Evolutionary conservation across 2,329 filamentous ascomycete genomes (phyloP).

Genomic region (Cladorrhinum sp.): DNA sequence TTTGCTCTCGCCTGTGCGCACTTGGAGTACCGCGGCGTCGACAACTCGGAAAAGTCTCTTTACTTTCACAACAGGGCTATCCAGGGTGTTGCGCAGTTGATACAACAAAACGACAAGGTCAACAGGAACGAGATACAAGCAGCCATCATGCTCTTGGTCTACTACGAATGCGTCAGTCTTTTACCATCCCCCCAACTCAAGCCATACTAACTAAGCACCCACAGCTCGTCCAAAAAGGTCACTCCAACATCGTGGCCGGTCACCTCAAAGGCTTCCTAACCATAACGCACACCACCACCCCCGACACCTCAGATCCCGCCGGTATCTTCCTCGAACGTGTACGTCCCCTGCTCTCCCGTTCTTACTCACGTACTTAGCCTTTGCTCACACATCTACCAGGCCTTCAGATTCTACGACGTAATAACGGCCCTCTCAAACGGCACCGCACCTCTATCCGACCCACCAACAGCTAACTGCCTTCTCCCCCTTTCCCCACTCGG

Average conservation of each 20-base stretch:
- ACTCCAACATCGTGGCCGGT: conserved; percentile 57
- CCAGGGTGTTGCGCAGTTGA: conserved; percentile 54
- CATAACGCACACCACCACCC: conserved; percentile 51
- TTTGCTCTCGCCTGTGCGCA: conserved; percentile 83
- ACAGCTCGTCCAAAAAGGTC: conserved; percentile 59
- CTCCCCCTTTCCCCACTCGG: conserved; percentile 47
- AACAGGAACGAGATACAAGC: conserved; percentile 58
- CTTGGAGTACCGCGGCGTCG: conserved; percentile 62
- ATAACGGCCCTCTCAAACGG: conserved; percentile 61
- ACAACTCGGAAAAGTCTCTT: conserved; percentile 53
- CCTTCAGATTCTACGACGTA: conserved; percentile 64
- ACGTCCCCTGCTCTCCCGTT: conserved; percentile 23
- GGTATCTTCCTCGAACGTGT: conserved; percentile 59
- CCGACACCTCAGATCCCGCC: conserved; percentile 46
- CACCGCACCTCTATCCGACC: conserved; percentile 52
- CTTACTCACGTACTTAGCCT: neutral
- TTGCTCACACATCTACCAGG: conserved; percentile 36
- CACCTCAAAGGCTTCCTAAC: conserved; percentile 61
- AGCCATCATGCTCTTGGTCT: conserved; percentile 59
- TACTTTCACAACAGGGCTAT: conserved; percentile 60
- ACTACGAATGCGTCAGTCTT: conserved; percentile 59
- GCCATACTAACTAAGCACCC: neutral
- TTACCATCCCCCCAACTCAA: neutral
- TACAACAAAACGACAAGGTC: conserved; percentile 48
- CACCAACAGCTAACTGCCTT: conserved; percentile 46